Conservation (phyloP, 2,329 filamentous ascomycete genomes). For the Aspergillus neotritici region DNA sequence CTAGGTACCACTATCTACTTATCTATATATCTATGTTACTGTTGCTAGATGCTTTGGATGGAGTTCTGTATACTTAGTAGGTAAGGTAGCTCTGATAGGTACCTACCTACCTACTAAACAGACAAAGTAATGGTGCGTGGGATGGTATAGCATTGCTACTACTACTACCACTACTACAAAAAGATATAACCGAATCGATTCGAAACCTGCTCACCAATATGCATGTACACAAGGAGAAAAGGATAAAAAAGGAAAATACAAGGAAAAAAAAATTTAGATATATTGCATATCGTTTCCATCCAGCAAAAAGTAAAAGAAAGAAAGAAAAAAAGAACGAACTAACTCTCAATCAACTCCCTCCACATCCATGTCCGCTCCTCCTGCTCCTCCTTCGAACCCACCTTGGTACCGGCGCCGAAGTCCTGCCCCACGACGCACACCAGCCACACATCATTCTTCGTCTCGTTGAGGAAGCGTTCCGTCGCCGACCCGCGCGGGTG, state of each 20-base stretch:
- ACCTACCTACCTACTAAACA: no score
- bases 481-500: constrained; percentile 71
- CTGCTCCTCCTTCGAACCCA: constrained; percentile 34
- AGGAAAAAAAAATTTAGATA: not conserved
- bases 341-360: constrained; percentile 29
- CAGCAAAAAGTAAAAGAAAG: not conserved
- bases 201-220: no score
- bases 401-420: constrained; percentile 38
- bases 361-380: constrained; percentile 38
- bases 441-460: constrained; percentile 71
- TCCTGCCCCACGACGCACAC: constrained; percentile 61
- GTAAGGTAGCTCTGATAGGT: no score
- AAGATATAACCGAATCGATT: no score
- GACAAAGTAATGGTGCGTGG: no score
- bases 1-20: not conserved
- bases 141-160: no score
- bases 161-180: no score
- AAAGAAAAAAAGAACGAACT: constrained; percentile 1
- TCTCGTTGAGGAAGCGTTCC: constrained; percentile 62
- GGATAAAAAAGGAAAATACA: no score
- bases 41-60: not conserved
- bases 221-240: no score
- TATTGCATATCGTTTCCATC: not conserved
- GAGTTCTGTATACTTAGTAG: no score
- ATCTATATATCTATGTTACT: no score